These are phyloP conservation scores for Aspergillus alliaceus DNA, from an alignment of 2,329 filamentous ascomycete species.

Conservation along the genomic window DNA sequence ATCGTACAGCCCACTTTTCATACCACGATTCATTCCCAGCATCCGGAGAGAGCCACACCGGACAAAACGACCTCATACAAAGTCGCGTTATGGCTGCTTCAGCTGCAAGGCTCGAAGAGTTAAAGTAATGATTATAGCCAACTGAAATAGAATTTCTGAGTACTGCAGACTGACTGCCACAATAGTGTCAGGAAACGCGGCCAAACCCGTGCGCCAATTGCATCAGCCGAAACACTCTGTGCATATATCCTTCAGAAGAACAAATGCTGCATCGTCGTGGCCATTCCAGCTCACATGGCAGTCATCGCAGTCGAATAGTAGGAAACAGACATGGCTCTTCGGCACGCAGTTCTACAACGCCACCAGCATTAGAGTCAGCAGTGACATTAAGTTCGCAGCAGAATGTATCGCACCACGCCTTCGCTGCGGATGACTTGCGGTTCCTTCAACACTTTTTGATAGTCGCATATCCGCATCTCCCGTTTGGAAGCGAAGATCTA, in stretches of 20 bases:
- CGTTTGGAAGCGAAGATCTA: constrained; percentile 63
- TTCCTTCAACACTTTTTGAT: constrained; percentile 57
- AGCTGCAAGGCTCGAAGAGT: constrained; percentile 47
- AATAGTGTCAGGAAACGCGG: constrained; percentile 39
- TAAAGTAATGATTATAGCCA: constrained; percentile 41
- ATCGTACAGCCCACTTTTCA: neutral
- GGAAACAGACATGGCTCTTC: constrained; percentile 3
- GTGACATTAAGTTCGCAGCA: constrained; percentile 3
- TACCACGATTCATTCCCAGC: neutral
- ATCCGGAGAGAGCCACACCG: neutral
- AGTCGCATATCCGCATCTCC: constrained; percentile 60
- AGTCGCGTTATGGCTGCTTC: constrained; percentile 42
- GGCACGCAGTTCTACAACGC: neutral
- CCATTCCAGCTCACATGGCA: neutral
- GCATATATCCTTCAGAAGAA: constrained; percentile 31
- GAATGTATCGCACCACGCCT: constrained; percentile 17
- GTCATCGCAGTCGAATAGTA: neutral
- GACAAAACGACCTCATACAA: constrained; percentile 33
- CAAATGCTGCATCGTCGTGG: neutral
- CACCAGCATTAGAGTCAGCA: constrained; percentile 5
- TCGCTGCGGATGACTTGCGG: constrained; percentile 48
- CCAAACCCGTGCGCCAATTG: constrained; percentile 39
- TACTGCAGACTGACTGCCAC: neutral
- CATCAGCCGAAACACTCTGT: constrained; percentile 31
- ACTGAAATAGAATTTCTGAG: neutral